Evolutionary conservation across 768 basidiomycete species (phyloP), one percentile per base, ranked within the genome.

Genomic region (Lyophyllum decastes): DNA sequence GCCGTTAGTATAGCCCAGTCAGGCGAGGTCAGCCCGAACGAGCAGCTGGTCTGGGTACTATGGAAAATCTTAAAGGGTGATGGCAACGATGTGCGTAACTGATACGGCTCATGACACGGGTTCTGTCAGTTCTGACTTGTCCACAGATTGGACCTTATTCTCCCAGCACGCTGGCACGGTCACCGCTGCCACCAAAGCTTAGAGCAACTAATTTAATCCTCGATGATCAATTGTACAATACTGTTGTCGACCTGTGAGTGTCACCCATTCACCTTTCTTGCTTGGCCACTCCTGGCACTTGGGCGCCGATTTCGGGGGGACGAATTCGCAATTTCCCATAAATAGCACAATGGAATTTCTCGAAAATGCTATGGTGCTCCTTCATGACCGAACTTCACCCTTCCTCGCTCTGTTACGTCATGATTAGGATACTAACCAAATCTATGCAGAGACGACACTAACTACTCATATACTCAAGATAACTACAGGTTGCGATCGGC

Each of bases 1-100:
- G 88, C 90, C 21, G 73, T 82, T 49, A 73, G 67, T 49, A 68
- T 83, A 51, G 75, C 86, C n/a, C 75, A 76, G 33, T 70, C 74
- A 17, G 77, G 77, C n/a, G 77, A 74, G 19, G 78, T 81, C 25
- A 78, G 78, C 57, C 78, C 83, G 50, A 90, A 85, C 68, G 90
- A 92, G 66, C 90, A 90, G 65, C 75, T 92, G 49, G 88, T 92
- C 38, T 92, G 90, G 89, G 90, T 92, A 44, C 76, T 92, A 58
- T 92, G 90, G 90, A 92, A 92, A 73, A 89, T 92, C 55, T 74
- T 92, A 54, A 89, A 85, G 69, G 91, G 90, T 52, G 89, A 92
- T 68, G 90, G 90, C 19, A 86, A 84, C 58, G 90, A 92, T 77
- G 90, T 91, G 61, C 63, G 85, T 78, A 35, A 21, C 11, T 25